A percentile compares a stretch with the other conserved stretches of the same genome.
These are phyloP conservation scores for Verruconis gallopava DNA, from an alignment of 2,329 filamentous ascomycete genomes.

Conservation along the genomic window DNA sequence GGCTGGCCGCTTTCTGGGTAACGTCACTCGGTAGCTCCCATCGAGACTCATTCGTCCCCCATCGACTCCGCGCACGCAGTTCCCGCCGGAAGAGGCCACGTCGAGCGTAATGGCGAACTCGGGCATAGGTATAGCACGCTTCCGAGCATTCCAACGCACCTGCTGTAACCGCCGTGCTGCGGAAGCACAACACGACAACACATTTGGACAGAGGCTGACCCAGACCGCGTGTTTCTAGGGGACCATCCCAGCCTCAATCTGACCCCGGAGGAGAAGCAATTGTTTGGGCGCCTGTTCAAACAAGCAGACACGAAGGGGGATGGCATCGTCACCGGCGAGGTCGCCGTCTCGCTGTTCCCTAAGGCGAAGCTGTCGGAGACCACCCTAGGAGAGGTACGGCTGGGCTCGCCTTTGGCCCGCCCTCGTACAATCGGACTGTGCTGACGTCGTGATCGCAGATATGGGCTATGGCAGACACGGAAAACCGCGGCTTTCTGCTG, in stretches of 20 bases:
- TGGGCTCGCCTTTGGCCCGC: slow-evolving; percentile 1
- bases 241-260: slow-evolving; percentile 61
- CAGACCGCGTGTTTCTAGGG: slow-evolving; percentile 2
- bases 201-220: no score
- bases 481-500: slow-evolving; percentile 89
- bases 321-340: slow-evolving; percentile 88
- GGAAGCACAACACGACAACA: no score
- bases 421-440: slow-evolving; percentile 3
- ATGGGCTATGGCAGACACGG: slow-evolving; percentile 96
- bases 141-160: no score
- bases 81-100: no score
- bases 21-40: no score
- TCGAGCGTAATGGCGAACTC: no score
- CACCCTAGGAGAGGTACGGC: slow-evolving; percentile 65
- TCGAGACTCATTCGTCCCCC: no score
- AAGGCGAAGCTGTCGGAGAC: slow-evolving; percentile 81
- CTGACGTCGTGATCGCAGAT: slow-evolving; percentile 45
- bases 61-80: no score
- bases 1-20: no score
- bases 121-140: no score
- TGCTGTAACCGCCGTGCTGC: no score
- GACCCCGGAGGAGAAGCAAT: slow-evolving; percentile 80
- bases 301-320: slow-evolving; percentile 85
- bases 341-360: slow-evolving; percentile 95
- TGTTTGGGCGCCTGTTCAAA: slow-evolving; percentile 85